A percentile compares a stretch with the other conserved stretches of the same genome.
These are phyloP conservation scores for Nelumbo lutea DNA, from an alignment of 164 flowering plant species.

Conservation along the genomic window DNA sequence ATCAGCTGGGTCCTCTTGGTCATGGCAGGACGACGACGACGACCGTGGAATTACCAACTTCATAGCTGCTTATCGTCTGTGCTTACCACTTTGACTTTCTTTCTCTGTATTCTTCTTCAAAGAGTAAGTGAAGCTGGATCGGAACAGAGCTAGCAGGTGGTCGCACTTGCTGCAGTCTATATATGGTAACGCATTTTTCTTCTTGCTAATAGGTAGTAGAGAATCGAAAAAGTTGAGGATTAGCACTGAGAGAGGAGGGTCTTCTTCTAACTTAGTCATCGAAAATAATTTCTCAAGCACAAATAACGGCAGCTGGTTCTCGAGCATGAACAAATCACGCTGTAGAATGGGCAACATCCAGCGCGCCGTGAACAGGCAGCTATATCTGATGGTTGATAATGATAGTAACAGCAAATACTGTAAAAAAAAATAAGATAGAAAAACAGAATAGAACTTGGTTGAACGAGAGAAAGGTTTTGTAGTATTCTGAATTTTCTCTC, in stretches of 20 bases:
- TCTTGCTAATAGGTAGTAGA: conserved; percentile 11
- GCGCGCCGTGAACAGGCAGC: conserved; percentile 19
- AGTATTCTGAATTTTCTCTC: too few relatives aligned
- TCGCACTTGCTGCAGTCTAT: background rate
- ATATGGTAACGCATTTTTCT: background rate
- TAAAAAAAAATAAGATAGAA: background rate
- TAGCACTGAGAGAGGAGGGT: conserved; percentile 16
- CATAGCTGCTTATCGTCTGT: too few relatives aligned
- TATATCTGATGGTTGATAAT: conserved; percentile 4
- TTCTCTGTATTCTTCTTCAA: background rate
- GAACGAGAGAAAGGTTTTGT: too few relatives aligned
- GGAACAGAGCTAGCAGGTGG: conserved; percentile 26
- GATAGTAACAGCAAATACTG: too few relatives aligned
- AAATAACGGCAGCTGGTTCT: conserved; percentile 33
- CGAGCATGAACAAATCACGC: conserved; percentile 30
- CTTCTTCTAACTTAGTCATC: conserved; percentile 6
- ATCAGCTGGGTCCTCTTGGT: too few relatives aligned
- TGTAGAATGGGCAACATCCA: conserved; percentile 30
- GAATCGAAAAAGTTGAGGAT: conserved; percentile 25
- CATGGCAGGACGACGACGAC: too few relatives aligned
- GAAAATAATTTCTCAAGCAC: conserved; percentile 17
- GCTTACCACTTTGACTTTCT: background rate
- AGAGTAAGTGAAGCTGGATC: conserved; percentile 17
- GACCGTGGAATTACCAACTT: too few relatives aligned
- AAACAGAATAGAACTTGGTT: too few relatives aligned